Percentiles rank a stretch among this genome's conserved stretches.
Evolutionary conservation across 1,139 yeast species (phyloP).

Genomic region (Lodderomyces parapsilosis): DNA sequence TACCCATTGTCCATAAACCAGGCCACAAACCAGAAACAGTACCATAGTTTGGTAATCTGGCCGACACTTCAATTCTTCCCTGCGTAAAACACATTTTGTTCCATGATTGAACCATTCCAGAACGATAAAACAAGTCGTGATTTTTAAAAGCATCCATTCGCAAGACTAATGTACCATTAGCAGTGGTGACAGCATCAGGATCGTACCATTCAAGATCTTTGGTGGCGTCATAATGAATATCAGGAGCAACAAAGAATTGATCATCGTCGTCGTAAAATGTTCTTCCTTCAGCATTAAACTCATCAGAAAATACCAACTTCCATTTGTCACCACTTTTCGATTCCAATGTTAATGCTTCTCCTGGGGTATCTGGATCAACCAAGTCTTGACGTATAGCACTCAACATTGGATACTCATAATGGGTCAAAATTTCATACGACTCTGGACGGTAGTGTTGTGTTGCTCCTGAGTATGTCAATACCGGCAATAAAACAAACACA

Average conservation of each 20-base stretch:
- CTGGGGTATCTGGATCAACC: slow-evolving; percentile 81
- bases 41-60: slow-evolving; percentile 73
- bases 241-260: slow-evolving; percentile 78
- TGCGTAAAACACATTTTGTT: slow-evolving; percentile 79
- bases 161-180: slow-evolving; percentile 61
- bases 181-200: slow-evolving; percentile 77
- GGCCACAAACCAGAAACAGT: slow-evolving; percentile 84
- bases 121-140: slow-evolving; percentile 71
- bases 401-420: slow-evolving; percentile 58
- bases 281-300: slow-evolving; percentile 78
- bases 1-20: slow-evolving; percentile 88
- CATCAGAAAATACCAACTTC: slow-evolving; percentile 78
- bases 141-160: slow-evolving; percentile 72
- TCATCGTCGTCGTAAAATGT: slow-evolving; percentile 83
- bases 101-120: slow-evolving; percentile 88
- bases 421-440: slow-evolving; percentile 47
- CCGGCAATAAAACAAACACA: slow-evolving; percentile 72
- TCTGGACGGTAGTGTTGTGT: slow-evolving; percentile 32
- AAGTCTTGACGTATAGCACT: slow-evolving; percentile 61
- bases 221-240: slow-evolving; percentile 78
- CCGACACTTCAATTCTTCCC: slow-evolving; percentile 69
- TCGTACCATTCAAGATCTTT: slow-evolving; percentile 84
- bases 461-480: slow-evolving; percentile 71
- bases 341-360: slow-evolving; percentile 43
- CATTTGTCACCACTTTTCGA: slow-evolving; percentile 58